Conservation (phyloP, 1,139 yeast genomes). For the Candida sp. region DNA sequence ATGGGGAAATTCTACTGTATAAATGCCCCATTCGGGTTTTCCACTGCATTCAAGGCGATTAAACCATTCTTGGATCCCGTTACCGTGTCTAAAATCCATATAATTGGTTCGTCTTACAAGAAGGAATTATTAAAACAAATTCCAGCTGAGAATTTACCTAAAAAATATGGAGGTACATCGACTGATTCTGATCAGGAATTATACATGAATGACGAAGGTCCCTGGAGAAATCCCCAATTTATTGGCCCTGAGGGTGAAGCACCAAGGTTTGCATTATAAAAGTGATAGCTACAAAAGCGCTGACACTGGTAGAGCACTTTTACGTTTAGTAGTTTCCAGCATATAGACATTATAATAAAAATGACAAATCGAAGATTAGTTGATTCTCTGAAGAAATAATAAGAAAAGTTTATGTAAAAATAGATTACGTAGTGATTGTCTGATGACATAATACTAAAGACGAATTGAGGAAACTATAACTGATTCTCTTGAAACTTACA, state of each 20-base stretch:
- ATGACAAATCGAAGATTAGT: no score
- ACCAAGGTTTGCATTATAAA: slow-evolving; percentile 39
- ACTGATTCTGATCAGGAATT: slow-evolving; percentile 71
- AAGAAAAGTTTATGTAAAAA: no score
- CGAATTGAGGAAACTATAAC: no score
- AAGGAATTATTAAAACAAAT: slow-evolving; percentile 87
- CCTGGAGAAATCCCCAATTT: slow-evolving; percentile 89
- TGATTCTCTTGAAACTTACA: no score
- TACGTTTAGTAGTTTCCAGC: no score
- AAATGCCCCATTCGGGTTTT: slow-evolving; percentile 97
- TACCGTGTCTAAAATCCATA: slow-evolving; percentile 94
- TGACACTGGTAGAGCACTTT: no score
- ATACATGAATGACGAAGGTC: slow-evolving; percentile 88
- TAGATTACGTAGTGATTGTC: no score
- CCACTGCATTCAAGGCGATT: slow-evolving; percentile 87
- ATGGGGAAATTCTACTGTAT: slow-evolving; percentile 97
- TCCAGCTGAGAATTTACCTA: slow-evolving; percentile 90
- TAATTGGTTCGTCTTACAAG: slow-evolving; percentile 75
- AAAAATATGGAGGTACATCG: slow-evolving; percentile 84
- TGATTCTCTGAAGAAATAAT: no score
- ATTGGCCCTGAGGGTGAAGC: slow-evolving; percentile 90
- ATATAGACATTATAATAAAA: no score
- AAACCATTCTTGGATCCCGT: slow-evolving; percentile 97
- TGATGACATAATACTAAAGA: no score
- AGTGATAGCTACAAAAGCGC: no score